A percentile compares a stretch with the other conserved stretches of the same genome.
Conservation (phyloP, 2,329 filamentous ascomycete genomes). For the Trichoderma oligosporum region DNA sequence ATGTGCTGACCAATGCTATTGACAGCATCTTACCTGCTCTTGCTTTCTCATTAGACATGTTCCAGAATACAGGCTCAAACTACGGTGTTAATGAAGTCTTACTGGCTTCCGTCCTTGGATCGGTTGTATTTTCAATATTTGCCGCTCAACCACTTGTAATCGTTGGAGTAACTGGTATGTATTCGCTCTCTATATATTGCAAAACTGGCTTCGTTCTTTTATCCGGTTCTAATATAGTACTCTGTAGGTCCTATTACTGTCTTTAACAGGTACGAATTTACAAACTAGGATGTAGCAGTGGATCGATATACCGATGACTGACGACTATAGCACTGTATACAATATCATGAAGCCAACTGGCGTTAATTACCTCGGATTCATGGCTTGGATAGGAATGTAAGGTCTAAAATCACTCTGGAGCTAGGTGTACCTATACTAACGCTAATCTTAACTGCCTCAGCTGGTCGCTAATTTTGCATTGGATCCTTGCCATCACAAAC, state of each 20-base stretch:
- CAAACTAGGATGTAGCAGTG: not conserved
- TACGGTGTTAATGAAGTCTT: slow-evolving; percentile 91
- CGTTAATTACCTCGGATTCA: slow-evolving; percentile 81
- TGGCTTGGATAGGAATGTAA: slow-evolving; percentile 83
- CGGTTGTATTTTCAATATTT: slow-evolving; percentile 74
- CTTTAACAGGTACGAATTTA: slow-evolving; percentile 74
- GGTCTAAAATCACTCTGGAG: slow-evolving; percentile 23
- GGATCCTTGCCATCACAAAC: slow-evolving; percentile 78
- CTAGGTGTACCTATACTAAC: not conserved
- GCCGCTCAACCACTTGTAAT: slow-evolving; percentile 85
- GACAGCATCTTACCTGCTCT: slow-evolving; percentile 77
- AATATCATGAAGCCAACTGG: slow-evolving; percentile 77
- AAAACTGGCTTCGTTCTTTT: not conserved
- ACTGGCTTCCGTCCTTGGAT: slow-evolving; percentile 77
- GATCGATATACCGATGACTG: slow-evolving; percentile 1
- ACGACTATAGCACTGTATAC: slow-evolving; percentile 64
- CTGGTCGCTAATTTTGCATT: slow-evolving; percentile 82
- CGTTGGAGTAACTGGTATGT: slow-evolving; percentile 74
- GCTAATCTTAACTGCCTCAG: slow-evolving; percentile 35
- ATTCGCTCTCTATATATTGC: not conserved
- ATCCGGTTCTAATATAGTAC: not conserved
- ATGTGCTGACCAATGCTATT: not conserved
- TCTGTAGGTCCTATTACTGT: slow-evolving; percentile 75
- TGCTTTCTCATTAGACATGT: slow-evolving; percentile 91
- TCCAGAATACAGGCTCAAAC: slow-evolving; percentile 76